Conservation (phyloP, 2,329 filamentous ascomycete species). For the Neofusicoccum laricinum region DNA sequence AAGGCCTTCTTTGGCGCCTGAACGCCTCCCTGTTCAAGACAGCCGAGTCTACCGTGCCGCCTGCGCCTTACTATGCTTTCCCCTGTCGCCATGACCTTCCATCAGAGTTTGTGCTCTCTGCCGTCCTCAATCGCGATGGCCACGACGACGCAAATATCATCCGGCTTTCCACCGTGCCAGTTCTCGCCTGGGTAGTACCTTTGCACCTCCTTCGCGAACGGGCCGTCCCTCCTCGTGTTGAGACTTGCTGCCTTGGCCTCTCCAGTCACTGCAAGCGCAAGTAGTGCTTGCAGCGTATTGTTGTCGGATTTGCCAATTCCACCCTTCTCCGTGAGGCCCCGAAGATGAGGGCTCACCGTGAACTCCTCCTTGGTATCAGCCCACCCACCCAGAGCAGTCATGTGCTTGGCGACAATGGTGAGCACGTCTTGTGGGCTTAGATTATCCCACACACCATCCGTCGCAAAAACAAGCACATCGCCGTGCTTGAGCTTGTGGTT, state of each 20-base stretch:
- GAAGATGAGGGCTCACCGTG: constrained; percentile 60
- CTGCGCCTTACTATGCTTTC: constrained; percentile 10
- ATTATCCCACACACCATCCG: constrained; percentile 95
- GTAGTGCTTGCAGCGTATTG: constrained; percentile 67
- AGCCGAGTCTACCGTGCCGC: neutral
- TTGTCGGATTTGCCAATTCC: constrained; percentile 40
- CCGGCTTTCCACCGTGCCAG: constrained; percentile 89
- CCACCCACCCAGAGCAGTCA: constrained; percentile 76
- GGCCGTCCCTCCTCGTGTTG: constrained; percentile 78
- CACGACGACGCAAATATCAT: constrained; percentile 89
- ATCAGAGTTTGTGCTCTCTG: constrained; percentile 4
- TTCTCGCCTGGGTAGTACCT: constrained; percentile 80
- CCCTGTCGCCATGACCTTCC: neutral
- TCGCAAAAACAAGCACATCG: constrained; percentile 90
- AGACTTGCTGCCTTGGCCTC: constrained; percentile 83
- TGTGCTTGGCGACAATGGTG: constrained; percentile 70
- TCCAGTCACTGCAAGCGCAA: constrained; percentile 75
- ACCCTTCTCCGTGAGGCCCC: constrained; percentile 50
- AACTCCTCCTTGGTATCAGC: constrained; percentile 51
- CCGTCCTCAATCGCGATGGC: constrained; percentile 40
- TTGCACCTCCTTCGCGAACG: constrained; percentile 93
- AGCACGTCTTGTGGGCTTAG: constrained; percentile 87
- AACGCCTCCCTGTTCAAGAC: neutral
- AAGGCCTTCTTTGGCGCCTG: neutral
- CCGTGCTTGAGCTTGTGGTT: constrained; percentile 78